Conservation (phyloP, 306 rosid genomes). For the Lotus japonicus region DNA sequence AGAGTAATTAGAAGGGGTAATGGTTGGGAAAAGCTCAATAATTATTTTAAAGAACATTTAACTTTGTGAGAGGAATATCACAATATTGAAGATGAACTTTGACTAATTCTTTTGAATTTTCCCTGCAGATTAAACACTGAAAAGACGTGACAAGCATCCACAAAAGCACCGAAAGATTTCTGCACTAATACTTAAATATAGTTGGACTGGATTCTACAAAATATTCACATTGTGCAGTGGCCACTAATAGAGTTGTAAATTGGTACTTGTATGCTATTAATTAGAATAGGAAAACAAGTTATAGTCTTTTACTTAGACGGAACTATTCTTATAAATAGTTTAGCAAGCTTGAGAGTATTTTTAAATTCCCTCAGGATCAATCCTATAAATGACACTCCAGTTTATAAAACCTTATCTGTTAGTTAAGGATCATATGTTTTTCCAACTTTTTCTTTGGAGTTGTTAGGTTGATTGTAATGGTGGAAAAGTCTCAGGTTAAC, state of each 20-base stretch:
- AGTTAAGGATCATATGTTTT: too few relatives aligned
- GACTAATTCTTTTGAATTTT: conserved; percentile 48
- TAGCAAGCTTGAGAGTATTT: neutral
- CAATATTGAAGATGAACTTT: conserved; percentile 25
- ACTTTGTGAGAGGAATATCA: conserved; percentile 36
- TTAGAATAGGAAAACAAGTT: conserved; percentile 28
- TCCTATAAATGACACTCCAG: neutral
- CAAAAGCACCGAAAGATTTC: conserved; percentile 45
- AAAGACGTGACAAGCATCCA: conserved; percentile 65
- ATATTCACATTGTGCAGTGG: conserved; percentile 22
- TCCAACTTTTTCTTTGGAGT: too few relatives aligned
- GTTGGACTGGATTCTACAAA: conserved; percentile 50
- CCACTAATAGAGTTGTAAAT: conserved; percentile 21
- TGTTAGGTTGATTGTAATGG: too few relatives aligned
- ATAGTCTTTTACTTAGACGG: conserved; percentile 20
- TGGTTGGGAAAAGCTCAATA: conserved; percentile 19
- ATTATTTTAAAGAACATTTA: conserved; percentile 14
- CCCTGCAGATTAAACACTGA: conserved; percentile 28
- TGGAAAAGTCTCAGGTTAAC: too few relatives aligned
- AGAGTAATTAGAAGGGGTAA: neutral
- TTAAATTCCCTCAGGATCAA: conserved; percentile 5
- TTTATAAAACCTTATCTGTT: too few relatives aligned
- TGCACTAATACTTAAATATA: conserved; percentile 37
- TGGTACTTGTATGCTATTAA: conserved; percentile 13
- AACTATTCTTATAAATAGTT: conserved; percentile 19